Evolutionary conservation across 192 early-diverging fungal genomes (phyloP), one percentile per base, ranked within the genome.

Genomic region (Linnemannia schmuckeri): DNA sequence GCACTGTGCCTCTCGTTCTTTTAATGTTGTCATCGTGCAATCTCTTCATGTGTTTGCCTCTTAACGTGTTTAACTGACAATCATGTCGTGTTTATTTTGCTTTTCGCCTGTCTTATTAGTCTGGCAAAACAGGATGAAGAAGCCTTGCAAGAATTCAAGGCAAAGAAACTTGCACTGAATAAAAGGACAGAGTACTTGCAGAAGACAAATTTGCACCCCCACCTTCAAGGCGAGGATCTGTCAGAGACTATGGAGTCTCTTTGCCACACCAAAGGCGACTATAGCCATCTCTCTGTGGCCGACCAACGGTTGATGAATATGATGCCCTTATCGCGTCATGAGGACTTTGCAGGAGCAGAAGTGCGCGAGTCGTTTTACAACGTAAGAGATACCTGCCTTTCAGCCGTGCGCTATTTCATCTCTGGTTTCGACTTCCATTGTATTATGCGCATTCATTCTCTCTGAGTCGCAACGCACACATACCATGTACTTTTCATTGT

Each of bases 91-190:
- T 41, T 70, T 22, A 22, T 68, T 71, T 8, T 6, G 30, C 27
- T 22, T 78, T 54, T 22, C 35, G 9, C 15, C 22, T 22, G 17
- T 38, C 7, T 46, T 77, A 35, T 49, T 42, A 81, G 85, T 33
- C 76, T 87, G 6, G 79, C 74, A 15, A 54, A 72, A 12, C 70
- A 78, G 15, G 85, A 87, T 30, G 76, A 87, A 17, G 76, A 55
- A 2, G 68, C 81, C 17, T 35, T 87, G 18, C 41, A 61, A n/a
- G 63, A 44, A n/a, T 87, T 87, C 38, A 38, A 57, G 0, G 76
- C 81, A 57, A 77, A 77, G 79, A 87, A 81, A 63, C 33, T 27
- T 6, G 79, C 61, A 22, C 49, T 81, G n/a, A 79, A 87, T 27
- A 68, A 17, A 18, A 61, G 74, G 33, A 87, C 75, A 42, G 9